A percentile compares a stretch with the other conserved stretches of the same genome.
Conservation (phyloP, 2,329 filamentous ascomycete genomes). For the Amesomyces nigricolor region DNA sequence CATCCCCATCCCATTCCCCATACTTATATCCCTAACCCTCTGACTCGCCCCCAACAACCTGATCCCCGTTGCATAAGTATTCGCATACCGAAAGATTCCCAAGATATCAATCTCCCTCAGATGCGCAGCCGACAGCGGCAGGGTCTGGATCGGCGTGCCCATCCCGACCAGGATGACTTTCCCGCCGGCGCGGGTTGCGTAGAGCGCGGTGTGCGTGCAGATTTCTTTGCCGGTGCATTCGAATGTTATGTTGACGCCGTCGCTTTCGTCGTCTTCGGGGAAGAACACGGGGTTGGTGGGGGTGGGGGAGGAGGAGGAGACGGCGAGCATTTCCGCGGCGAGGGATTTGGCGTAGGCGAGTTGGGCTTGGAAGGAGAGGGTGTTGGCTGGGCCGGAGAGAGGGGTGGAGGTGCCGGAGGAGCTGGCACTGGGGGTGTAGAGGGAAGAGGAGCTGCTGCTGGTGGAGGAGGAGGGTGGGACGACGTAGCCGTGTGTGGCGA, state of each 20-base stretch:
- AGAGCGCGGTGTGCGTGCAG: conserved; percentile 70
- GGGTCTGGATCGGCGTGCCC: conserved; percentile 69
- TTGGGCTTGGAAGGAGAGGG: conserved; percentile 42
- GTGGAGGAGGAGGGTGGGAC: conserved; percentile 38
- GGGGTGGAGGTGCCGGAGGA: conserved; percentile 47
- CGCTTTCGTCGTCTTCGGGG: conserved; percentile 50
- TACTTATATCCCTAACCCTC: conserved; percentile 23
- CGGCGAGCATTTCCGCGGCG: conserved; percentile 45
- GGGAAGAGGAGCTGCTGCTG: conserved; percentile 37
- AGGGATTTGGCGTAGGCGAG: conserved; percentile 47
- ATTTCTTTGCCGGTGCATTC: conserved; percentile 73
- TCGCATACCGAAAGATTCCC: conserved; percentile 73
- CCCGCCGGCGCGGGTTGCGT: conserved; percentile 63
- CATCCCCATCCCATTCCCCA: conserved; percentile 30
- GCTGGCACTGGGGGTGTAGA: conserved; percentile 36
- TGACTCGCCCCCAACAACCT: conserved; percentile 46
- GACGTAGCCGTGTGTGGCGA: conserved; percentile 55
- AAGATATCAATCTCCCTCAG: conserved; percentile 71
- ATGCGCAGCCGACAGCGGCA: conserved; percentile 65
- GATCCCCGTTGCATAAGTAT: conserved; percentile 69
- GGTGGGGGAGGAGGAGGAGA: conserved; percentile 36
- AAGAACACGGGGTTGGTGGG: conserved; percentile 25
- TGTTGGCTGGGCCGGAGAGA: conserved; percentile 38
- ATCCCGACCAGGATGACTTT: conserved; percentile 73
- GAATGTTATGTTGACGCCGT: conserved; percentile 64